Conservation (phyloP, 1,284 basidiomycete species). For the Irpex sp. region DNA sequence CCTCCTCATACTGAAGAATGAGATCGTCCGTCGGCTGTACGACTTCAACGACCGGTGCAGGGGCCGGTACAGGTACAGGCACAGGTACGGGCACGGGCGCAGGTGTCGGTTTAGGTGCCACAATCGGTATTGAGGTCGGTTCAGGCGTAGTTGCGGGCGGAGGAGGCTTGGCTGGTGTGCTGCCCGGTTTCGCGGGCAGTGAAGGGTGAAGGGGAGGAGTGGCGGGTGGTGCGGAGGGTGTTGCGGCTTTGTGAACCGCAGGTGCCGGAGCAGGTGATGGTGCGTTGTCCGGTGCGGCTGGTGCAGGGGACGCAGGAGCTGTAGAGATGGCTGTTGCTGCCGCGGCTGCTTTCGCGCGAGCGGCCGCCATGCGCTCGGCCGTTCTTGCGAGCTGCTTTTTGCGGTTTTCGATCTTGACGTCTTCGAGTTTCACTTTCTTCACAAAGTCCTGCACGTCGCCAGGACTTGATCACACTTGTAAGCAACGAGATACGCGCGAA, state of each 20-base stretch:
- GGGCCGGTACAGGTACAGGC: no score
- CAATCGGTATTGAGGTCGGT: conserved; percentile 15
- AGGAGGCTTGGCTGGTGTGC: conserved; percentile 23
- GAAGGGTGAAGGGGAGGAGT: conserved; percentile 57
- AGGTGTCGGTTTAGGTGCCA: conserved; percentile 15
- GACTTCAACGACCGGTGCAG: conserved; percentile 18
- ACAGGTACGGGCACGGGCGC: conserved; percentile 7
- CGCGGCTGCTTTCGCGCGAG: conserved; percentile 35
- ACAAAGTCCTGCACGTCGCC: conserved; percentile 69
- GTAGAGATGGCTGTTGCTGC: conserved; percentile 22
- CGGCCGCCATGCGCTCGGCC: conserved; percentile 40
- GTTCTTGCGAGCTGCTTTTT: conserved; percentile 46
- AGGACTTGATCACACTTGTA: conserved; percentile 35
- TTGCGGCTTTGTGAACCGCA: conserved; percentile 3
- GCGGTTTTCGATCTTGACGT: conserved; percentile 56
- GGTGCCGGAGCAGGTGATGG: conserved; percentile 10
- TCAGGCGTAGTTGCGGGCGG: conserved; percentile 24
- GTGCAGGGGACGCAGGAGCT: conserved; percentile 17
- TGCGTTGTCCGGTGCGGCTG: conserved; percentile 13
- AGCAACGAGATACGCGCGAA: no score
- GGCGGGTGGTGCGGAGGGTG: conserved; percentile 19
- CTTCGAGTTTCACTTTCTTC: conserved; percentile 62
- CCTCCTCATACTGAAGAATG: conserved; percentile 58
- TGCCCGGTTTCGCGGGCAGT: conserved; percentile 47
- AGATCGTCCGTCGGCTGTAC: conserved; percentile 40